Evolutionary conservation across 768 basidiomycete genomes (phyloP), one percentile per base, ranked within the genome.

Genomic region (Clitopilus passeckerianus): DNA sequence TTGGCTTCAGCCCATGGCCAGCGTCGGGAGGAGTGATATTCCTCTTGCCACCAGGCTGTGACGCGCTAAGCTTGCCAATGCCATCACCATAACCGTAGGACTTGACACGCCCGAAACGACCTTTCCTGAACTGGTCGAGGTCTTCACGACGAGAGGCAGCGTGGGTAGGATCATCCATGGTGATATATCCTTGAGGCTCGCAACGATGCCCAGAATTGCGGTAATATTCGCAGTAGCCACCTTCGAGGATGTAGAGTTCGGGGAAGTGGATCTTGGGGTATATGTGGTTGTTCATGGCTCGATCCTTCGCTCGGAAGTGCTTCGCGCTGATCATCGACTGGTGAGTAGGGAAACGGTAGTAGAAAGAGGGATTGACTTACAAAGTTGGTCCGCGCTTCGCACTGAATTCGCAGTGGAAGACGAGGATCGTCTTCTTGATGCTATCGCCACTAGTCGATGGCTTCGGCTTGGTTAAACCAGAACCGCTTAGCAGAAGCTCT

Each of bases 351-450:
- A 20, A 24, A 58, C 18, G 55, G 34, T 44, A 34, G 6, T 59
- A 46, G 10, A 50, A 46, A 22, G 44, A 44, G 57, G 16, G 56
- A n/a, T n/a, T n/a, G 30, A 81, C 86, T 75, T 71, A 95, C 95
- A 96, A 93, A 8, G 96, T 96, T 1, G 97, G 97, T 0, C 95
- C 97, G 44, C 97, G 82, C 74, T 97, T 97, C 16, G 84, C 89
- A 63, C 92, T 95, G 69, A 98, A 98, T 74, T 99, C 97, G 77
- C 97, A 99, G 69, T 99, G 97, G 80, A 99, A 98, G 52, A 99
- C 82, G 43, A 98, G 74, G 33, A 98, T 76, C 0, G 90, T 94
- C 76, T 95, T 95, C 72, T 80, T 83, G 14, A 76, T 75, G 0
- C 71, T 58, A 64, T 95, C 90, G 20, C 92, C 90, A 71, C 93